Evolutionary conservation across 768 basidiomycete genomes (phyloP).

Genomic region (Collybia sordida): DNA sequence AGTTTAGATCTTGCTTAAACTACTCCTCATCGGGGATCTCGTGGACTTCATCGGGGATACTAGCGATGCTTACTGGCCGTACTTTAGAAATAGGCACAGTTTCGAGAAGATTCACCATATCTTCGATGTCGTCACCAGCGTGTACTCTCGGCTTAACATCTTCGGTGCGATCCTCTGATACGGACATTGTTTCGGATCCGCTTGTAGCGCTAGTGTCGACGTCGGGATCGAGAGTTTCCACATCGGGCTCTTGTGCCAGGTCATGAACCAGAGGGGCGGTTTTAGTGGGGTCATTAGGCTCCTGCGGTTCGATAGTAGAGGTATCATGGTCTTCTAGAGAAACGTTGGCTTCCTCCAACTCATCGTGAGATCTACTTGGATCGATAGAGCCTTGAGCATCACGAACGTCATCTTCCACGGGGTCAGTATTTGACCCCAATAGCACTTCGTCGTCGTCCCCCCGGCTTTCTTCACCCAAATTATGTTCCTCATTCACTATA

Average conservation of each 20-base stretch:
- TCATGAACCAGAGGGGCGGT: not conserved
- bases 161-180: slow-evolving; percentile 13
- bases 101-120: slow-evolving; percentile 69
- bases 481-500: not conserved
- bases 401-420: not conserved
- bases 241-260: not conserved
- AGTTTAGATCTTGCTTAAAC: too few species aligned
- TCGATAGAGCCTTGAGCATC: not conserved
- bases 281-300: not conserved
- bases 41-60: slow-evolving; percentile 54
- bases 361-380: not conserved
- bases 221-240: not conserved
- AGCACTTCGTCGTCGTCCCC: slow-evolving; percentile 6
- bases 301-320: slow-evolving; percentile 2
- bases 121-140: slow-evolving; percentile 50
- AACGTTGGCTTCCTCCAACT: not conserved
- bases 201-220: not conserved
- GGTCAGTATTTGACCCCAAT: not conserved
- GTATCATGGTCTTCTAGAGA: not conserved
- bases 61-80: slow-evolving; percentile 40
- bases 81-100: slow-evolving; percentile 34
- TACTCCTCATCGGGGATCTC: slow-evolving; percentile 58
- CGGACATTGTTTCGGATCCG: slow-evolving; percentile 7
- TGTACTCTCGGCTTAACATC: slow-evolving; percentile 12
- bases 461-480: slow-evolving; percentile 5